Evolutionary conservation across 768 basidiomycete species (phyloP), one percentile per base, ranked within the genome.

Genomic region (Amylocystis lapponica): DNA sequence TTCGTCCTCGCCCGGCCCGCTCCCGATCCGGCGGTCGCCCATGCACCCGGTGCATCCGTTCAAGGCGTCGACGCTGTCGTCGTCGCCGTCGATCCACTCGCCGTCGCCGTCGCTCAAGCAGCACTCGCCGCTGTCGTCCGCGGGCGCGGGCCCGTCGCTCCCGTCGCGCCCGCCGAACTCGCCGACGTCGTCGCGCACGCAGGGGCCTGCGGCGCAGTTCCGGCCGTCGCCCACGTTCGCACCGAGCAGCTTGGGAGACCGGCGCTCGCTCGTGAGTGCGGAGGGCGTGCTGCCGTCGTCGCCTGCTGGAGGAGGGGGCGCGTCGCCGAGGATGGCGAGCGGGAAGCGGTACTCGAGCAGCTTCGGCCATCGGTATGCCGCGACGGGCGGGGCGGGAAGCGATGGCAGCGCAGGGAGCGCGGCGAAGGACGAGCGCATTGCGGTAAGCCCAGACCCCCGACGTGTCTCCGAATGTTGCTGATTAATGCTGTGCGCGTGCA

Each of bases 331-430:
- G 49, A 46, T 33, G 47, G 43, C 40, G 45, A 38, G 43, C 40
- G 53, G 79, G 29, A 84, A 83, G 59, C 68, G 84, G 6, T 90
- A 87, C 64, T 84, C 82, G 34, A 86, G 83, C 51, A 84, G 79
- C 47, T 90, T 90, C 57, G 79, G 82, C 9, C 79, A 88, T 59
- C 72, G 86, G 33, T 85, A 85, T 57, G 65, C 60, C 17, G 57
- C 66, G 12, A 64, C 70, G 14, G 62, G 64, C 23, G 67, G 66
- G 14, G 65, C 50, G 17, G 64, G 54, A 5, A 64, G 61, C 39
- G 61, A 65, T 29, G 59, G 66, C 22, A 66, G 72, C 42, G 58
- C 68, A 1, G 65, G 70, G 7, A 73, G 71, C 41, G 59, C 66
- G 36, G 64, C 45, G 45, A 48, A 54, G 44, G 56, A 36, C 39